Conservation (phyloP, 257 asterid species). For the Nicotiana tabacum region DNA sequence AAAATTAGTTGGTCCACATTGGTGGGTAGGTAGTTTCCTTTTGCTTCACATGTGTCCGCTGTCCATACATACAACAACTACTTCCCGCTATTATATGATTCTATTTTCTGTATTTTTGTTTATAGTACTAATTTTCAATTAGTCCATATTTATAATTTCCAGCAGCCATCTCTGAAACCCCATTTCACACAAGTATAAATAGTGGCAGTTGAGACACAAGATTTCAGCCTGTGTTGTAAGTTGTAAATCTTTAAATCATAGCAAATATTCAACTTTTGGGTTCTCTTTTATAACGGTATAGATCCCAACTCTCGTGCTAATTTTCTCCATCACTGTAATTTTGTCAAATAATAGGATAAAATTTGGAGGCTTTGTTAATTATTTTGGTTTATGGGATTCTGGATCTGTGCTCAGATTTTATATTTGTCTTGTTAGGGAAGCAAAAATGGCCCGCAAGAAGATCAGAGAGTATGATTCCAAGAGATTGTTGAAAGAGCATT, state of each 20-base stretch:
- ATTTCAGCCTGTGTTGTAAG: constrained; percentile 7
- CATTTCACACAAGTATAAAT: constrained; percentile 39
- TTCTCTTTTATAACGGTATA: constrained; percentile 30
- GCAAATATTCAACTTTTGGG: neutral
- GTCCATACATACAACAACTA: neutral
- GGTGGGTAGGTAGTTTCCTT: constrained; percentile 12
- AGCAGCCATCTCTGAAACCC: neutral
- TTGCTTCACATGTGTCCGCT: neutral
- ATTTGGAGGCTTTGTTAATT: neutral
- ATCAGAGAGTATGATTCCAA: no score
- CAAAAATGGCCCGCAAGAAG: constrained; percentile 12
- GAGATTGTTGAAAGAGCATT: no score
- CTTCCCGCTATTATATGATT: constrained; percentile 10
- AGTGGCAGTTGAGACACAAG: neutral
- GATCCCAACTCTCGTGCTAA: constrained; percentile 13
- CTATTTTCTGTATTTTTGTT: neutral
- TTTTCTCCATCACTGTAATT: neutral
- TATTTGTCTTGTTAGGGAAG: no score
- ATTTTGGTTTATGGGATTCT: constrained; percentile 7
- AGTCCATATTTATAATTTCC: neutral
- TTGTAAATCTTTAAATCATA: neutral
- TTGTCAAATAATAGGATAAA: neutral
- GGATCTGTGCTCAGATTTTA: constrained; percentile 18
- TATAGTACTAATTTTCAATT: neutral
- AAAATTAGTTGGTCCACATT: constrained; percentile 15